Conservation (phyloP, 306 rosid species). For the Begonia peltatifolia region DNA sequence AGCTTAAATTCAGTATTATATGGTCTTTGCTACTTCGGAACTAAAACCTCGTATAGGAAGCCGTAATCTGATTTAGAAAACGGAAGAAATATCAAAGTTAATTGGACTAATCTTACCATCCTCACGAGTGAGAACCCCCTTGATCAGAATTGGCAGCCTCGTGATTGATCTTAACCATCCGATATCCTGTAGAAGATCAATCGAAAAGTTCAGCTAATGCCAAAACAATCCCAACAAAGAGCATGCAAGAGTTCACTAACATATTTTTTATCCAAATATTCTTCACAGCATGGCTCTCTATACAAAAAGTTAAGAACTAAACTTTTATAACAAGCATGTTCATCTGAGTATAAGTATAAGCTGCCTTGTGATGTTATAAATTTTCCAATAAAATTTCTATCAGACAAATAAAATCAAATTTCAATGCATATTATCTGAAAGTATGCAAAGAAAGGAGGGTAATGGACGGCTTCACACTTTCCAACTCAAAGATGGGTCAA, state of each 20-base stretch:
- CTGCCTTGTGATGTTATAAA: no score
- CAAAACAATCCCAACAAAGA: not conserved
- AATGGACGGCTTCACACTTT: constrained; percentile 19
- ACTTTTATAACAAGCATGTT: not conserved
- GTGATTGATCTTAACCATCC: constrained; percentile 25
- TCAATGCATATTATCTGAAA: not conserved
- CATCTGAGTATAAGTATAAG: no score
- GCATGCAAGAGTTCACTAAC: not conserved
- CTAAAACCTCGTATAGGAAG: not conserved
- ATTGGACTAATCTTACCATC: constrained; percentile 21
- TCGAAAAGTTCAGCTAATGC: not conserved
- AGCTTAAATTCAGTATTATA: no score
- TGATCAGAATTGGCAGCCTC: constrained; percentile 24
- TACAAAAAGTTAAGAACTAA: not conserved
- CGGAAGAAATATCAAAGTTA: not conserved
- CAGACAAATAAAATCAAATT: no score
- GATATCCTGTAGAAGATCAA: constrained; percentile 16
- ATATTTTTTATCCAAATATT: not conserved
- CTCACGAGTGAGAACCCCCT: constrained; percentile 31
- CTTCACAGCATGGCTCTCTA: not conserved
- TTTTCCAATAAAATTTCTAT: no score
- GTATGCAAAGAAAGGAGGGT: not conserved
- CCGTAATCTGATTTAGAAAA: not conserved
- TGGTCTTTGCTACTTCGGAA: no score
- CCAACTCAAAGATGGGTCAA: constrained; percentile 46